phyloP scores from a whole-genome alignment of 768 basidiomycete genomes.

The Pulveroboletus frians region DNA sequence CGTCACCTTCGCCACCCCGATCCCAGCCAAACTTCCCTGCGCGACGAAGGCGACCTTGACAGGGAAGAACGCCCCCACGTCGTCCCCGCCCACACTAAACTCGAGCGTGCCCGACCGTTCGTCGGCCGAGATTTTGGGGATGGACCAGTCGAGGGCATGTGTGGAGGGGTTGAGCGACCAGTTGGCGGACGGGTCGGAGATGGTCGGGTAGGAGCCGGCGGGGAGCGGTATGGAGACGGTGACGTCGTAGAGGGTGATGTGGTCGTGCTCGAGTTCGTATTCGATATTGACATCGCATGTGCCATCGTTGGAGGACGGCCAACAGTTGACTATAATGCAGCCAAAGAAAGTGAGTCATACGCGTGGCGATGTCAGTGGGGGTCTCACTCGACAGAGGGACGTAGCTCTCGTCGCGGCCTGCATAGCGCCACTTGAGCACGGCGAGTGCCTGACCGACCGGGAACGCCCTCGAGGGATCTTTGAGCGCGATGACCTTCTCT shows the following conservation, averaged over 20 bases:
- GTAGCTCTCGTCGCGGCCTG: conserved; percentile 84
- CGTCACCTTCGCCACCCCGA: conserved; percentile 58
- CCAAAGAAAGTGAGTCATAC: not conserved
- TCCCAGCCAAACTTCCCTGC: conserved; percentile 74
- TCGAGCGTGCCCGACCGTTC: conserved; percentile 83
- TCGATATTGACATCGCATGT: conserved; percentile 93
- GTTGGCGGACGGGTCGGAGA: conserved; percentile 59
- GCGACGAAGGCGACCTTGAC: conserved; percentile 79
- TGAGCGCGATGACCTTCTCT: conserved; percentile 71
- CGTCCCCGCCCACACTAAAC: conserved; percentile 83
- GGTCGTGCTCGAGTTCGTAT: conserved; percentile 89
- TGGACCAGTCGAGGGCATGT: conserved; percentile 83
- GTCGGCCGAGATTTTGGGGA: conserved; percentile 57
- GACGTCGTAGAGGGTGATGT: conserved; percentile 75
- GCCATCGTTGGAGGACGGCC: conserved; percentile 93
- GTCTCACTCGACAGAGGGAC: conserved; percentile 85
- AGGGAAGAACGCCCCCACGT: conserved; percentile 85
- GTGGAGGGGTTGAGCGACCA: conserved; percentile 80
- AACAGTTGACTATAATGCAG: conserved; percentile 77
- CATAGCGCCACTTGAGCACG: conserved; percentile 90
- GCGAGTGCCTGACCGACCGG: conserved; percentile 83
- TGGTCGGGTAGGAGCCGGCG: conserved; percentile 78
- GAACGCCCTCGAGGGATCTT: conserved; percentile 78
- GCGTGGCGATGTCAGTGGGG: not conserved
- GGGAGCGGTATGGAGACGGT: conserved; percentile 91